Evolutionary conservation across 2,329 filamentous ascomycete species (phyloP), one percentile per base, ranked within the genome.

Genomic region (Aschersonia sp.): DNA sequence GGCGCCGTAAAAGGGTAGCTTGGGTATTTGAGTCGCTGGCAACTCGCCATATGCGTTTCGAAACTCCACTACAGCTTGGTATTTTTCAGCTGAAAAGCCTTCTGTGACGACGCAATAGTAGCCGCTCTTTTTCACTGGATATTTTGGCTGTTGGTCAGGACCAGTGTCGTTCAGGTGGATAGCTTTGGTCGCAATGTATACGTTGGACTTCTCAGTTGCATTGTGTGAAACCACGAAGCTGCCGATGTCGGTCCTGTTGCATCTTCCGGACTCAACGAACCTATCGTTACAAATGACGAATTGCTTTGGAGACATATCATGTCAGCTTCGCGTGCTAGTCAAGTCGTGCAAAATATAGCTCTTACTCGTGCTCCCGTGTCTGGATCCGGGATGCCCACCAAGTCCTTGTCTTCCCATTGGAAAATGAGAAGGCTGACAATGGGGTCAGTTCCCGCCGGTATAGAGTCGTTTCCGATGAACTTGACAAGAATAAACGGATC

Each of bases 41-140:
- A 98, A 81, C 70, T 98, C 90, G 61, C 92, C 92, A 61, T 94
- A 98, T 3, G 92, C 85, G 65, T 98, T 97, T 52, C 89, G 81
- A 65, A 97, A 98, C 58, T 92, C 89, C 42, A 92, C 83, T 11
- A 92, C 77, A 6, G 84, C 89, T 44, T 73, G 76, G 61, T 94
- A 98, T 43, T 86, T 73, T 22, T 76, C 71, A 0, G 74, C 70
- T 30, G 74, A 79, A 61, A 79, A 90, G 29, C 75, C 76, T 53
- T 80, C 81, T 1, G 87, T 92, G 46, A 86, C 79, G 50, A 98
- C 83, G 59, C 92, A 98, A 65, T 95, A 98, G 66, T 95, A 98
- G 31, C 92, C 92, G 0, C 92, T 98, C 64, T 87, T 87, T 59
- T 82, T 82, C 56, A 95, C 81, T 5, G 78, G 73, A 62, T 97